Conservation (phyloP, 257 asterid species). For the Solanum rostratum region DNA sequence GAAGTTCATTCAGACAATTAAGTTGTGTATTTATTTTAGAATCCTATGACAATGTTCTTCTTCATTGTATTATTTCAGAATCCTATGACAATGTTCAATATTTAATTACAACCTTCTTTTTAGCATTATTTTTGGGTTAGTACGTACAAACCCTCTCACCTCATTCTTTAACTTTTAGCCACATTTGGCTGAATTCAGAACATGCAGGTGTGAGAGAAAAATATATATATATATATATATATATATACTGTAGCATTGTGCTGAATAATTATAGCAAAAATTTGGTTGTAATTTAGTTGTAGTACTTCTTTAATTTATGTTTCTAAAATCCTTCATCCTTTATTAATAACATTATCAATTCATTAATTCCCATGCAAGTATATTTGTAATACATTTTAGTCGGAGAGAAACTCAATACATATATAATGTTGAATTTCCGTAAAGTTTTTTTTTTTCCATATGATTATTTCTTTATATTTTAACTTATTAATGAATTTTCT, state of each 20-base stretch:
- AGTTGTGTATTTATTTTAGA: not conserved
- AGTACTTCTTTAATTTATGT: not conserved
- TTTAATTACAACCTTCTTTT: not conserved
- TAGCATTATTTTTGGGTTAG: not conserved
- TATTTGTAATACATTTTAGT: not conserved
- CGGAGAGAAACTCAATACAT: not conserved
- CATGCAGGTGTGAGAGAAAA: not conserved
- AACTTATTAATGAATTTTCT: not conserved
- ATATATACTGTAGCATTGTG: not conserved
- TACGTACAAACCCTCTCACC: not conserved
- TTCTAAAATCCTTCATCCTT: not conserved
- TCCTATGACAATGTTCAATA: not conserved
- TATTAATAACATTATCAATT: not conserved
- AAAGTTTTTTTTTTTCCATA: not conserved
- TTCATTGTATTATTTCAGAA: not conserved
- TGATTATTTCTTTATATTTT: not conserved
- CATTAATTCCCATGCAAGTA: not conserved
- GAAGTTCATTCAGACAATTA: not conserved
- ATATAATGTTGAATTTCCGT: not conserved
- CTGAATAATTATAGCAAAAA: not conserved
- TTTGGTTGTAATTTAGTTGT: not conserved
- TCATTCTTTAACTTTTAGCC: not conserved
- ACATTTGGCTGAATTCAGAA: not conserved
- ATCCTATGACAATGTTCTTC: not conserved
- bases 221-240: not conserved